Conservation (phyloP, 2,329 filamentous ascomycete genomes). For the Stachybotrys echinatus region DNA sequence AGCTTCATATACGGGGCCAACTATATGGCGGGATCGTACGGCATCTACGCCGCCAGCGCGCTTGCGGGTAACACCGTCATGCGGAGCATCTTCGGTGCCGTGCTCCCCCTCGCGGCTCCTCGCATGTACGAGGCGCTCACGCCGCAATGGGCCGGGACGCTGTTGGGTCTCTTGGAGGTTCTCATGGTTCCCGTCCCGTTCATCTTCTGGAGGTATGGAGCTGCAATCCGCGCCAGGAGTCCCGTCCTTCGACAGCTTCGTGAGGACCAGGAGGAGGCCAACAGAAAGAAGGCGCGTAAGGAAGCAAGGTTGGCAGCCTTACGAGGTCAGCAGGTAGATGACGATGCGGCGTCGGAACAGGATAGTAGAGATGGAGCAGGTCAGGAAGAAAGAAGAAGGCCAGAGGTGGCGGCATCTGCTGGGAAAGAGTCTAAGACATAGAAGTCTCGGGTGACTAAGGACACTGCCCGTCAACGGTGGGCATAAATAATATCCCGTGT, state of each 20-base stretch:
- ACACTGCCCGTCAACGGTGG: background rate
- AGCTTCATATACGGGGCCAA: slow-evolving; percentile 81
- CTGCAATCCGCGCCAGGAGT: slow-evolving; percentile 46
- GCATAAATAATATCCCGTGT: background rate
- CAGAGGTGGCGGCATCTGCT: background rate
- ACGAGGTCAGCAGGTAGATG: background rate
- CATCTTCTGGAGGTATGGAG: slow-evolving; percentile 64
- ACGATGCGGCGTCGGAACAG: background rate
- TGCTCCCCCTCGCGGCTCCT: slow-evolving; percentile 68
- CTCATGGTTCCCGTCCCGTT: slow-evolving; percentile 74
- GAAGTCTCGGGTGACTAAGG: too few species aligned
- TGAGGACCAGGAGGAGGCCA: slow-evolving; percentile 35
- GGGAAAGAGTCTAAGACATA: background rate
- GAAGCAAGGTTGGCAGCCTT: slow-evolving; percentile 11
- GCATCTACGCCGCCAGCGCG: slow-evolving; percentile 76
- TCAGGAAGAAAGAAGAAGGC: background rate
- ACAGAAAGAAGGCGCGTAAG: slow-evolving; percentile 23
- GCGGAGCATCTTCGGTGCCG: slow-evolving; percentile 68
- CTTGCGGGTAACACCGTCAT: slow-evolving; percentile 76
- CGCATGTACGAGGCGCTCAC: slow-evolving; percentile 65
- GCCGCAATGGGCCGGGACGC: slow-evolving; percentile 73
- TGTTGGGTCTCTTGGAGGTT: slow-evolving; percentile 69
- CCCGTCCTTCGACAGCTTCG: slow-evolving; percentile 38
- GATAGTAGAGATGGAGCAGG: background rate
- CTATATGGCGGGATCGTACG: slow-evolving; percentile 74